Evolutionary conservation across 176 grass and related monocot genomes (phyloP).

Genomic region (Echinochloa phyllopogon): DNA sequence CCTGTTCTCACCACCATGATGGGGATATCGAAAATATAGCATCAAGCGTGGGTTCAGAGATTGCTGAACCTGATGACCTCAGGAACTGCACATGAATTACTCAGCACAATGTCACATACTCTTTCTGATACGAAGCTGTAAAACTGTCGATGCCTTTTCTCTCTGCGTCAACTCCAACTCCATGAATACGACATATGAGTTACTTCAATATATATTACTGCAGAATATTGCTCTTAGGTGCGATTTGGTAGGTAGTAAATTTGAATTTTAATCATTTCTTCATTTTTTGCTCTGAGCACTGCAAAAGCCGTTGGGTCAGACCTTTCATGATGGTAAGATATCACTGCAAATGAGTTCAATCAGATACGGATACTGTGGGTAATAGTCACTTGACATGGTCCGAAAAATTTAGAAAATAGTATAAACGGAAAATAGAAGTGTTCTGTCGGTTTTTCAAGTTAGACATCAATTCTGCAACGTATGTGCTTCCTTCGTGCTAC

Average conservation of each 20-base stretch:
- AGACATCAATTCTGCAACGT: neutral
- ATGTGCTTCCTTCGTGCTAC: neutral
- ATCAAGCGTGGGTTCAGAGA: neutral
- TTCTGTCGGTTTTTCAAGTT: neutral
- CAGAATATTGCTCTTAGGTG: too few species aligned
- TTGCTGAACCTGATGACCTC: neutral
- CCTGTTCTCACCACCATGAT: neutral
- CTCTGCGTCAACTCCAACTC: neutral
- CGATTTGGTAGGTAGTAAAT: too few species aligned
- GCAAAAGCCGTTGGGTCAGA: neutral
- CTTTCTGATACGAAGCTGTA: neutral
- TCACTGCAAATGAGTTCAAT: neutral
- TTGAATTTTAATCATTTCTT: too few species aligned
- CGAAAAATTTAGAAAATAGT: neutral
- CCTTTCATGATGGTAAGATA: conserved; percentile 10
- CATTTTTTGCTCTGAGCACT: too few species aligned
- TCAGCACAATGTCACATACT: neutral
- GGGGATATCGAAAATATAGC: neutral
- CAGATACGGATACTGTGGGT: neutral
- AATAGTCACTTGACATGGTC: neutral
- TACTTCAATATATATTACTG: neutral
- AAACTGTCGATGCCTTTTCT: conserved; percentile 9
- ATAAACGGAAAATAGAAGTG: neutral
- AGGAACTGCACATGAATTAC: neutral
- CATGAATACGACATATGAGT: neutral